Base-by-base conservation (phyloP, 257 asterid species). In the Lantana camara region DNA sequence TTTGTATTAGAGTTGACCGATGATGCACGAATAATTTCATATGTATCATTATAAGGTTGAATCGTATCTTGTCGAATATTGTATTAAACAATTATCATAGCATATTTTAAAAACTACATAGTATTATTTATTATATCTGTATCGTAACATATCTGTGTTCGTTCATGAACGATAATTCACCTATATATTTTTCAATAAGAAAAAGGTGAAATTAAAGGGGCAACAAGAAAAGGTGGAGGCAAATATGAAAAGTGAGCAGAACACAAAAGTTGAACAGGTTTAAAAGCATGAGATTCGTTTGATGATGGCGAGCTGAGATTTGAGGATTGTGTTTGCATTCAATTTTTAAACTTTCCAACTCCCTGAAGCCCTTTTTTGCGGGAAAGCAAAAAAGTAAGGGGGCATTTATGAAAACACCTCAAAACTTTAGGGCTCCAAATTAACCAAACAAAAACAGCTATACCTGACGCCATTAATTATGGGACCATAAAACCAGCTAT, bases 271-370 rank as follows among this genome's bases (percentile, higher is more conserved):
- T 15, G 44, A 9, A 49, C 14, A 35, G 8, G 9, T 50, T 32
- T 15, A 40, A 3, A 5, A 13, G 51, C 23, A 12, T 59, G 10
- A 8, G n/a, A 21, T 56, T 67, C 35, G 29, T 60, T 4, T n/a
- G 52, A 61, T 21, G 22, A 44, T 53, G 53, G 15, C 1, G 57
- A 4, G 57, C 42, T 59, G 59, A 59, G 58, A 52, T 45, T 54
- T 16, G 72, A 50, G 42, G 49, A 19, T 29, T 20, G 53, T 42
- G 57, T 29, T 24, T 74, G 73, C 78, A 71, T 67, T 82, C 58
- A 68, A 65, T 77, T 44, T 20, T 22, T 34, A 64, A 76, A 68
- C 71, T 67, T 73, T 68, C 79, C 76, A 73, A 67, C 78, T 42
- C 55, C 70, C 71, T 5, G 15, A 34, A n/a, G 21, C 42, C 47